Evolutionary conservation across 2,329 filamentous ascomycete species (phyloP).

Genomic region (Fusarium begoniae): DNA sequence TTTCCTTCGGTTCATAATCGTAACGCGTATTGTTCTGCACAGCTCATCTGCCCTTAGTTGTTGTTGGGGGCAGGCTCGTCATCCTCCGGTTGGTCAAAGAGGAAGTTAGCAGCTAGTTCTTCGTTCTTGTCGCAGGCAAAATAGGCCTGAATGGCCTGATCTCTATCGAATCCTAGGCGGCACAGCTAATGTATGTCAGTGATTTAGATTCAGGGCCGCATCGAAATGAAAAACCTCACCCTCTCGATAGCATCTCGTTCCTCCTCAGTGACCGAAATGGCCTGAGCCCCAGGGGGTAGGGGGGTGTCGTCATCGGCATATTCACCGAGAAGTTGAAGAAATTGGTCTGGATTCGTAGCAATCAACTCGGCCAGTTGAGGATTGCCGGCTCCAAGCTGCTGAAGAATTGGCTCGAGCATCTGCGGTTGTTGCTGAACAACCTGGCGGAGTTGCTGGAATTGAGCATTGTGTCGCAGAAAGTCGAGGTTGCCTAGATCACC

Average conservation of each 20-base stretch:
- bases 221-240: slow-evolving; percentile 59
- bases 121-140: slow-evolving; percentile 99
- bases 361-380: slow-evolving; percentile 94
- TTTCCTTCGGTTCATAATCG: slow-evolving; percentile 41
- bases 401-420: slow-evolving; percentile 98
- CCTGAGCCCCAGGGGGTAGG: slow-evolving; percentile 86
- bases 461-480: slow-evolving; percentile 92
- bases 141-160: slow-evolving; percentile 96
- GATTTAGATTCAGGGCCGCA: slow-evolving; percentile 43
- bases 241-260: slow-evolving; percentile 97
- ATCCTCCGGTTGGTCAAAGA: slow-evolving; percentile 96
- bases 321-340: slow-evolving; percentile 89
- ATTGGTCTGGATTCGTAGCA: slow-evolving; percentile 90
- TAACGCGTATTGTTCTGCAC: slow-evolving; percentile 40
- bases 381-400: slow-evolving; percentile 94
- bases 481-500: slow-evolving; percentile 81
- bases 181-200: slow-evolving; percentile 71
- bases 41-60: slow-evolving; percentile 44
- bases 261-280: slow-evolving; percentile 92
- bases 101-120: slow-evolving; percentile 95
- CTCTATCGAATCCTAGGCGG: slow-evolving; percentile 90
- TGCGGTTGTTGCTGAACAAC: slow-evolving; percentile 97
- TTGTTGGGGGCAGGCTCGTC: slow-evolving; percentile 66
- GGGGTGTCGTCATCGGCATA: slow-evolving; percentile 85
- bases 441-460: slow-evolving; percentile 97